Percentiles rank a stretch among this genome's conserved stretches.
These are phyloP conservation scores for Dipteronia sinensis DNA, from an alignment of 345 rosid genomes.

Conservation along the genomic window DNA sequence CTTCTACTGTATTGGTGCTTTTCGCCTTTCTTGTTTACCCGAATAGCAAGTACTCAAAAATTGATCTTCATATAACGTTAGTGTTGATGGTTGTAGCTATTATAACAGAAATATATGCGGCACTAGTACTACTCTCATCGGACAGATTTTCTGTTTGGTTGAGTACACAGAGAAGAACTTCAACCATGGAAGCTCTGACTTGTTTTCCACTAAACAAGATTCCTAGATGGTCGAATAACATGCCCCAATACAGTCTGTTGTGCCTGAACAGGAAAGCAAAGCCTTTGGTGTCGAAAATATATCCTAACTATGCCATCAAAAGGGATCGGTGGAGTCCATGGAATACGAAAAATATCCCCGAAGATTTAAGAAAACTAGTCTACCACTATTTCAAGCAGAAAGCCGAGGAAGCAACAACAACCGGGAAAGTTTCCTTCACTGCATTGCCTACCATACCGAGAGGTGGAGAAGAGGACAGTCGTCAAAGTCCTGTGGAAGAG, in stretches of 20 bases:
- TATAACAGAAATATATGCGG: slow-evolving; percentile 29
- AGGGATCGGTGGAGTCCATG: too few relatives aligned
- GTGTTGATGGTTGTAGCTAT: slow-evolving; percentile 36
- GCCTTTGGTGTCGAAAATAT: too few relatives aligned
- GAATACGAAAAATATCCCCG: neutral
- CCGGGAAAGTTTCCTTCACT: neutral
- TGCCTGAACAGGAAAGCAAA: too few relatives aligned
- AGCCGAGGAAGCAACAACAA: neutral
- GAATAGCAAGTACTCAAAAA: neutral
- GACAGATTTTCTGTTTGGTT: slow-evolving; percentile 12
- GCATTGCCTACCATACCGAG: neutral
- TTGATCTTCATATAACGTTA: slow-evolving; percentile 39
- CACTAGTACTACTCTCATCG: neutral
- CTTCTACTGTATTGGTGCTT: slow-evolving; percentile 9
- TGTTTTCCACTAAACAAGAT: neutral
- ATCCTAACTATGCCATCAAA: too few relatives aligned
- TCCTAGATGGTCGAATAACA: neutral
- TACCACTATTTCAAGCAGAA: neutral
- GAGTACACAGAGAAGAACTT: neutral
- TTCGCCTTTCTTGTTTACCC: slow-evolving; percentile 16
- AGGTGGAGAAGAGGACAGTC: too few relatives aligned
- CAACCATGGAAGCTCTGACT: neutral
- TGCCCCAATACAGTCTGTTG: too few relatives aligned
- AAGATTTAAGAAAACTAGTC: neutral
- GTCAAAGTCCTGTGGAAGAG: too few relatives aligned